Evolutionary conservation across 805 yeast genomes (phyloP), one percentile per base, ranked within the genome.

Genomic region (Kuraishia capsulata): DNA sequence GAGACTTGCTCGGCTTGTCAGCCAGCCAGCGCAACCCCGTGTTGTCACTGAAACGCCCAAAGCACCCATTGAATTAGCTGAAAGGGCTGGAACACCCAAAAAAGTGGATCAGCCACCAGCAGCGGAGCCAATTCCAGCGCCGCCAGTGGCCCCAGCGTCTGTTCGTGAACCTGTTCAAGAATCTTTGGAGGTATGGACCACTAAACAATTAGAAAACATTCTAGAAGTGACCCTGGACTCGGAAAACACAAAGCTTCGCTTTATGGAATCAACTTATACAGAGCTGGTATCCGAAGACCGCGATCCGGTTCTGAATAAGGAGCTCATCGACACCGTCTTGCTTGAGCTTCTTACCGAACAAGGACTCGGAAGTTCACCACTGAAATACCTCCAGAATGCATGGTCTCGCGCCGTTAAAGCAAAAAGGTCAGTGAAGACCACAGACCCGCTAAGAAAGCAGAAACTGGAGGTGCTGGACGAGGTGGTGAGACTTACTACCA

Each of bases 281-380:
- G 64, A 59, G 5, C 21, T 39, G 10, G 33, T 17, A 14, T 39
- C 40, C 14, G 48, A 41, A 17, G 28, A 20, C 9, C 20, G 29
- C 5, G 36, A 39, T n/a, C 30, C 43, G 4, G 10, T 40, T 2
- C 48, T 70, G 4, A 41, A 47, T 6, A 47, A 48, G 10, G 65
- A 62, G 25, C 50, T 55, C 18, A 51, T 75, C 25, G 87, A 79
- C 44, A 59, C 69, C 5, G 59, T 70, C 2, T 67, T 77, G 39
- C 65, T 78, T 53, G 82, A 78, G 42, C 52, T 73, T 17, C 55
- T 79, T 33, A 66, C 79, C 2, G 83, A 77, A 40, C 48, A 56
- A 26, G 85, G 84, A 1, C 61, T 66, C 13, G 42, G 37, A 32
- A 36, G 43, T 10, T 47, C 53, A 4, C 69, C 81, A 0, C 59